Evolutionary conservation across 148 eudicot species (phyloP).

Genomic region (Beta vulgaris): DNA sequence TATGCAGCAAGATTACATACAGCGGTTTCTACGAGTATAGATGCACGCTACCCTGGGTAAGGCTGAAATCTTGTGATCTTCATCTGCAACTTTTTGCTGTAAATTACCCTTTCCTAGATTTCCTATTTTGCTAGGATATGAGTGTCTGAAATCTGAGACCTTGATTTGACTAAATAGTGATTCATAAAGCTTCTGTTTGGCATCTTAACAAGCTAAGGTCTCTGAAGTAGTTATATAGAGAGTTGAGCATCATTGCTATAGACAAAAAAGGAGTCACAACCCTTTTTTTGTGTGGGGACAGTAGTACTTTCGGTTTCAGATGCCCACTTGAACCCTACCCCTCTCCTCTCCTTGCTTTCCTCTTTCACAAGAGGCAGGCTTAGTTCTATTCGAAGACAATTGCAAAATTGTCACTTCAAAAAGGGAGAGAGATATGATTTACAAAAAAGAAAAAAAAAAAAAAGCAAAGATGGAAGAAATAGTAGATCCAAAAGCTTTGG

Average conservation of each 20-base stretch:
- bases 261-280: slow-evolving; percentile 22
- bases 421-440: slow-evolving; percentile 6
- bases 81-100: slow-evolving; percentile 12
- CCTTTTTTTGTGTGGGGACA: slow-evolving; percentile 27
- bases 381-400: slow-evolving; percentile 13
- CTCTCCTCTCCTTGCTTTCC: slow-evolving; percentile 18
- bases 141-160: neutral
- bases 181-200: neutral
- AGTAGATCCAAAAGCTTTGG: neutral
- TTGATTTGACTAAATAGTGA: slow-evolving; percentile 1
- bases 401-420: slow-evolving; percentile 6
- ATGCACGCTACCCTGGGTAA: slow-evolving; percentile 4
- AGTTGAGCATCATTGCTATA: slow-evolving; percentile 25
- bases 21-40: neutral
- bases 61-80: slow-evolving; percentile 3
- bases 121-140: neutral
- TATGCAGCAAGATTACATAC: neutral
- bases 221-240: slow-evolving; percentile 17
- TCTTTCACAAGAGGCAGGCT: slow-evolving; percentile 25
- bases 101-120: neutral
- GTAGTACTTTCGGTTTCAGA: slow-evolving; percentile 26
- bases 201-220: slow-evolving; percentile 14
- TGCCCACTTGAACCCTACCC: slow-evolving; percentile 29
- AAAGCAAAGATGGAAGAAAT: neutral
- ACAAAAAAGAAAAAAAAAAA: neutral